Percentiles rank a stretch among this genome's conserved stretches.
Evolutionary conservation across 495 filamentous ascomycete genomes (phyloP).

Genomic region (Tuber microsphaerosporum): DNA sequence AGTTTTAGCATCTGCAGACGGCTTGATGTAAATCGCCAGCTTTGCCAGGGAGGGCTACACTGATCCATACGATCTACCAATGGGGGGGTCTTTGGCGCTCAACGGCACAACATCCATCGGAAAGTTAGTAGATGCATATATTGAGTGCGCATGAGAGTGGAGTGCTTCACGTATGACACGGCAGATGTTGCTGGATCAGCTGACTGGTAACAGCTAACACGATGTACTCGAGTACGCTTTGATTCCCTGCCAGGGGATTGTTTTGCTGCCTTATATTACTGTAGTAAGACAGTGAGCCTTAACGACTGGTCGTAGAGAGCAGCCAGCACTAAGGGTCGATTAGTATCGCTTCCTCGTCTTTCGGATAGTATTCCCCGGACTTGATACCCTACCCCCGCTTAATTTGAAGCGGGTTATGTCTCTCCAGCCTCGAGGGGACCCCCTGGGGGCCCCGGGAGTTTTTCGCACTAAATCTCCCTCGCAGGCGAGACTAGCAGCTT

Average conservation of each 20-base stretch:
- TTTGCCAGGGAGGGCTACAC: not conserved
- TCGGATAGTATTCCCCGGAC: not conserved
- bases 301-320: not conserved
- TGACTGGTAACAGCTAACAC: not conserved
- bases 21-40: not conserved
- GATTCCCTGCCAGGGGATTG: not conserved
- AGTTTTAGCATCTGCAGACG: not conserved
- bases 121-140: not conserved
- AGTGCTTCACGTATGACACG: not conserved
- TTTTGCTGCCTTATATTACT: not conserved
- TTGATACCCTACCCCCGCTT: not conserved
- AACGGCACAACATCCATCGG: not conserved
- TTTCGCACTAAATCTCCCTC: not conserved
- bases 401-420: not conserved
- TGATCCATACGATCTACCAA: not conserved
- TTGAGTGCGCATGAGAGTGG: not conserved
- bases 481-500: not conserved
- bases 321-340: not conserved
- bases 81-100: not conserved
- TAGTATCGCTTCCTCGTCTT: not conserved
- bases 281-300: not conserved
- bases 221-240: not conserved
- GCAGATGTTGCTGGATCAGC: not conserved
- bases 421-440: not conserved
- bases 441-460: not conserved